Evolutionary conservation across 2,329 filamentous ascomycete species (phyloP).

Genomic region (Botryosphaeria agaves): DNA sequence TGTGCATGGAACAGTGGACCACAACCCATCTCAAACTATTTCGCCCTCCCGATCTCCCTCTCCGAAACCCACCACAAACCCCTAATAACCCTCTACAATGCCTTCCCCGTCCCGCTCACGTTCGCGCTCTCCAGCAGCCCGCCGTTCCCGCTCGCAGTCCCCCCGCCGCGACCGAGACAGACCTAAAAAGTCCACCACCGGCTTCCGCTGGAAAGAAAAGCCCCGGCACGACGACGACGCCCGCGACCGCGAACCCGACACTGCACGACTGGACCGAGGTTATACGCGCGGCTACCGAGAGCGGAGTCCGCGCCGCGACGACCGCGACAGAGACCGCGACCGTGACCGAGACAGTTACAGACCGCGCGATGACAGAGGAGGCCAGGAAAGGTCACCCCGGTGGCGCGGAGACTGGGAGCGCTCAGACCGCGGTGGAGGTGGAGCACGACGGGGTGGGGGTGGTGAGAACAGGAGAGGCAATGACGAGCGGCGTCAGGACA

Average conservation of each 20-base stretch:
- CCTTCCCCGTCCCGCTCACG: background rate
- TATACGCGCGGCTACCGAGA: conserved; percentile 12
- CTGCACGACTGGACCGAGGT: conserved; percentile 12
- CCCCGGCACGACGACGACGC: conserved; percentile 7
- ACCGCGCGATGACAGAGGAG: conserved; percentile 15
- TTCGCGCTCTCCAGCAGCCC: background rate
- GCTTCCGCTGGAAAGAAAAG: conserved; percentile 21
- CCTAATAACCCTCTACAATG: background rate
- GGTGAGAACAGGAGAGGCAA: background rate
- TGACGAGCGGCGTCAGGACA: conserved; percentile 4
- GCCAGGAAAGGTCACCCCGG: too few species aligned
- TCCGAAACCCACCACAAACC: background rate
- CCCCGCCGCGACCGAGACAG: conserved; percentile 6
- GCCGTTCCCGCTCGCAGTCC: conserved; percentile 14
- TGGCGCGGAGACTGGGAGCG: conserved; percentile 13
- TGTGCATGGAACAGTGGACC: too few species aligned
- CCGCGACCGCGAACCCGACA: conserved; percentile 6
- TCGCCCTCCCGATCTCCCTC: too few species aligned
- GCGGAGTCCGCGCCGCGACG: conserved; percentile 5
- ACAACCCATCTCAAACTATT: too few species aligned
- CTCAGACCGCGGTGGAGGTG: background rate
- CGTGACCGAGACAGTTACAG: conserved; percentile 9
- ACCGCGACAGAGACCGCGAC: conserved; percentile 12
- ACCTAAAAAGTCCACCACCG: conserved; percentile 14
- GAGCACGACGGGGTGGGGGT: background rate